These are phyloP conservation scores for Gamsiella multidivaricata DNA, from an alignment of 192 early-diverging fungal species.

Conservation along the genomic window DNA sequence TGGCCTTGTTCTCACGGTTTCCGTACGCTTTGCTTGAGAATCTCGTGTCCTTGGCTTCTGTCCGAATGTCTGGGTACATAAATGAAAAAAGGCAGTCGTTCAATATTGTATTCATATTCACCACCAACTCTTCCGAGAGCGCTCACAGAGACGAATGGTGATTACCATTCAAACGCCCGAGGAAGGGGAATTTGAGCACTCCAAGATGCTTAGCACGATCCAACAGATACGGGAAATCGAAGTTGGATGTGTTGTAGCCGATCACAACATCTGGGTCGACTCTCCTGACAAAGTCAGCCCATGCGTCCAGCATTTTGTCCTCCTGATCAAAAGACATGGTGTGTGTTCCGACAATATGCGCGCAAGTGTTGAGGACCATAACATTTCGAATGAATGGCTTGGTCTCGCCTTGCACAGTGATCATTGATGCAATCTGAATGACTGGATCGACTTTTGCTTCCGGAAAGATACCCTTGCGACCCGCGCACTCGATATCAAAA, in stretches of 20 bases:
- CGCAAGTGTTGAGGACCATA: conserved; percentile 91
- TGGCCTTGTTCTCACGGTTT: conserved; percentile 88
- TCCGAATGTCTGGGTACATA: conserved; percentile 55
- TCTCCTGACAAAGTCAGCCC: conserved; percentile 86
- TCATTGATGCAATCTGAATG: conserved; percentile 97
- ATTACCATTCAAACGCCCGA: conserved; percentile 77
- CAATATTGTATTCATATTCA: too few relatives aligned
- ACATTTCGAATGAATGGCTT: conserved; percentile 95
- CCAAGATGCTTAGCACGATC: conserved; percentile 87
- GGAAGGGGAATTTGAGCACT: conserved; percentile 81
- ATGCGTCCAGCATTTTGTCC: conserved; percentile 78
- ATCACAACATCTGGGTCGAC: conserved; percentile 95
- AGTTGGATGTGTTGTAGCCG: conserved; percentile 97
- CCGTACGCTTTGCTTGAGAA: conserved; percentile 96
- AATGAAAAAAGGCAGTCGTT: too few relatives aligned
- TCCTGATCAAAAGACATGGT: conserved; percentile 84
- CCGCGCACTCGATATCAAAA: conserved; percentile 99
- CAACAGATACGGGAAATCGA: conserved; percentile 96
- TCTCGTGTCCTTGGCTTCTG: conserved; percentile 79
- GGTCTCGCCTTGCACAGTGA: conserved; percentile 89
- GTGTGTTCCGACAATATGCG: conserved; percentile 92
- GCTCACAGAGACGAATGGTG: too few relatives aligned
- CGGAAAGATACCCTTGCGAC: conserved; percentile 94
- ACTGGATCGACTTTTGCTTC: conserved; percentile 92
- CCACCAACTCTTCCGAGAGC: not conserved